These are phyloP conservation scores for Sonneratia caseolaris DNA, from an alignment of 345 rosid species.

Conservation along the genomic window DNA sequence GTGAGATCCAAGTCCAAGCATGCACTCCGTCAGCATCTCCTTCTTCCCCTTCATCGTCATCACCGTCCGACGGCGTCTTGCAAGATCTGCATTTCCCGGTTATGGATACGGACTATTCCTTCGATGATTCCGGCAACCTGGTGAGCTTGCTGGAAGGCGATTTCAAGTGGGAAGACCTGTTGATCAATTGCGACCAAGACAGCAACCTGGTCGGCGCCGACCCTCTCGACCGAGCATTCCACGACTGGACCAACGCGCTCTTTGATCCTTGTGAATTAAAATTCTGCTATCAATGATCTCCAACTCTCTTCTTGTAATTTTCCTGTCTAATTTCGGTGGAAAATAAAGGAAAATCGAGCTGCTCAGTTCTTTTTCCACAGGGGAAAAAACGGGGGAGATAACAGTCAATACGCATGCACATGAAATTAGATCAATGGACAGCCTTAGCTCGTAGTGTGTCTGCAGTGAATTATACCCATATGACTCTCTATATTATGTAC, in stretches of 20 bases:
- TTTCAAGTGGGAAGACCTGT: constrained; percentile 46
- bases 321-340: not conserved
- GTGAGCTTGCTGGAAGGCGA: constrained; percentile 47
- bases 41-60: constrained; percentile 11
- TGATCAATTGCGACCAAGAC: constrained; percentile 22
- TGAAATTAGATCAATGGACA: no score
- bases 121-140: constrained; percentile 16
- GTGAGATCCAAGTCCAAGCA: constrained; percentile 34
- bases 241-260: not conserved
- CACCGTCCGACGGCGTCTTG: constrained; percentile 23
- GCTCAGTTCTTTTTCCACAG: not conserved
- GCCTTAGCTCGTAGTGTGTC: no score
- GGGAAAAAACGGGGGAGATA: not conserved
- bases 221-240: not conserved
- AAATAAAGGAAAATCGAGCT: not conserved
- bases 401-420: no score
- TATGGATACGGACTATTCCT: constrained; percentile 30
- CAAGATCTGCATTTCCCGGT: constrained; percentile 38
- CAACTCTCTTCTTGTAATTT: not conserved
- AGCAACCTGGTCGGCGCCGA: not conserved
- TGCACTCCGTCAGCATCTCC: no score
- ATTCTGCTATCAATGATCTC: no score
- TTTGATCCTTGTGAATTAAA: not conserved
- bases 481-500: no score
- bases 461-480: no score